Base-by-base conservation (phyloP, 345 rosid species). In the Jatropha curcas region DNA sequence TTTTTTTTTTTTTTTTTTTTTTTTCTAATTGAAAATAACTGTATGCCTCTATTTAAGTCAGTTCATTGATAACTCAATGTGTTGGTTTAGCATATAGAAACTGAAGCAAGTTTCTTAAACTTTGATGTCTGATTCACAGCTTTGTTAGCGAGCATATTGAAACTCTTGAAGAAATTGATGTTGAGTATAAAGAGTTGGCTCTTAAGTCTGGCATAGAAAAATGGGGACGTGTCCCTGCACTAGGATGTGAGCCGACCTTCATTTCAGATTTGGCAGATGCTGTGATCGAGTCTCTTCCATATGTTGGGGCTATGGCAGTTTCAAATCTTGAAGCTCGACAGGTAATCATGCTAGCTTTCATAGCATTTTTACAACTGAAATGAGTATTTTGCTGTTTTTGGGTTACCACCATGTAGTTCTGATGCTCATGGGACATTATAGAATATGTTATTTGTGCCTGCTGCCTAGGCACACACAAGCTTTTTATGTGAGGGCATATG, bases 61-160 rank as follows among this genome's bases (percentile, higher is more conserved):
- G 28, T 71, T 37, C 65, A 67, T 65, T 71, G 41, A 24, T 46
- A 25, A 35, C 25, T 51, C 30, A 35, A 12, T n/a, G 10, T 57
- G 52, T 46, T 27, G 2, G 27, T 30, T 75, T 37, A 12, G 74
- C 53, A 28, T 33, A 53, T 51, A 52, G 60, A 35, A 73, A 77
- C 70, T 68, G 34, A 58, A 5, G 27, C 41, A n/a, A 52, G 37
- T 7, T 65, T 55, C 79, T 25, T 22, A 53, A 19, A 25, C 5
- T 11, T 74, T 35, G 61, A 56, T 71, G 41, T 60, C 76, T 70
- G 30, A 51, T 77, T 75, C 63, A 52, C 91, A 95, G 98, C 72
- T 95, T 95, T 82, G 99, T 95, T 20, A 95, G 99, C 46, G 99
- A 92, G 79, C 99, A 92, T 82, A 92, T 95, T 74, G 99, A 95